Evolutionary conservation across 179 eudicot species (phyloP), one percentile per base, ranked within the genome.

Genomic region (Drosera spatulata): DNA sequence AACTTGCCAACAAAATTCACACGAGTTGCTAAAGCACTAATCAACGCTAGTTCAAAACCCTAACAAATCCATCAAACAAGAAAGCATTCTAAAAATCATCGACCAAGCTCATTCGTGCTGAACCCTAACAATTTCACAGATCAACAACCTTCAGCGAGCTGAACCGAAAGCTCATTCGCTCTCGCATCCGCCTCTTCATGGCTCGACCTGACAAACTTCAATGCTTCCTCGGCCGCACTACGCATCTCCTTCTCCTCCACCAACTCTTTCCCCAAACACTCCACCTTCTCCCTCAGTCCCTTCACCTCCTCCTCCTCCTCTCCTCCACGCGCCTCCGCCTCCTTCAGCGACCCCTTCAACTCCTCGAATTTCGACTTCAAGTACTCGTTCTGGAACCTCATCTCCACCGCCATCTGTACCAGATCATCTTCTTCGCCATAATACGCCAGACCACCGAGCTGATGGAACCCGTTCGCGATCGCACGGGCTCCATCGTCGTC

Each of bases 171-270:
- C 76, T 87, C 85, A 51, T 80, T 94, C 44, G 95, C 86, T 73
- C 75, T 91, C 49, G 77, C 72, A 82, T 94, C 99, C 52, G 97
- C 97, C 67, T 94, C 99, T 3, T 75, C 69, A 69, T 72, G 83
- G 44, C 71, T 79, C 65, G 79, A 78, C 58, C 83, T 74, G 55
- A 94, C 82, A 77, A 90, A 94, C 71, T 82, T 73, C 41, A 94
- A 59, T 39, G 99, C 99, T 70, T 77, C 73, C 77, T 94, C 99
- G 6, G 99, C 97, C 58, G 99, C 99, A 80, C 59, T 56, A 44
- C 96, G 82, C 41, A 96, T 91, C 78, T 85, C 91, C 59, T 75
- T 94, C 72, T 90, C 96, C 65, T 69, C 87, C 56, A 66, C 44
- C 66, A 94, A 78, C 63, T 94, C 88, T 49, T 67, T 79, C 60